Conservation (phyloP, 768 basidiomycete genomes). For the Lactarius pseudohatsudake region DNA sequence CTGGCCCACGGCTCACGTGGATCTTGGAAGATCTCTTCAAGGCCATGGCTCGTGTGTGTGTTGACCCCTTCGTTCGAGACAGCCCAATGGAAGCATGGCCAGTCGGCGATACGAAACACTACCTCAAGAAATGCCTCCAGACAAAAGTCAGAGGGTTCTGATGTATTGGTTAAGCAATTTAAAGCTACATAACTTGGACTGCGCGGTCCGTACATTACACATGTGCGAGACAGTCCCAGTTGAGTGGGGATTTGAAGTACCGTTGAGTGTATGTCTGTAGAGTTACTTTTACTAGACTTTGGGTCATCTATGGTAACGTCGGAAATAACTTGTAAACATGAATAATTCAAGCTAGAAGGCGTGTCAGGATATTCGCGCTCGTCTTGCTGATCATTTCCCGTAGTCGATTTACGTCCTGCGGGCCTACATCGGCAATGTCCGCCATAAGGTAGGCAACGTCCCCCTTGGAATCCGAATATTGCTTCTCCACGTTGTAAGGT, state of each 20-base stretch:
- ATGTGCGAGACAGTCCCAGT: slow-evolving; percentile 21
- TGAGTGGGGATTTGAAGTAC: slow-evolving; percentile 21
- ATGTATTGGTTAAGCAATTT: slow-evolving; percentile 1
- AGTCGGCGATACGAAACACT: slow-evolving; percentile 51
- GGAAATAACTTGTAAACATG: not conserved
- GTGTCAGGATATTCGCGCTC: slow-evolving; percentile 84
- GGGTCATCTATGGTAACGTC: not conserved
- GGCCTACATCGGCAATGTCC: slow-evolving; percentile 90
- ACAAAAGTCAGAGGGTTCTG: slow-evolving; percentile 43
- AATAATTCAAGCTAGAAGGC: slow-evolving; percentile 59
- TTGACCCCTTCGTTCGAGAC: slow-evolving; percentile 61
- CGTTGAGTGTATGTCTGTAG: slow-evolving; percentile 16
- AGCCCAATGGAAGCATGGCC: slow-evolving; percentile 40
- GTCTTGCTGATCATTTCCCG: slow-evolving; percentile 77
- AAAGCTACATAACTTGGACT: slow-evolving; percentile 9
- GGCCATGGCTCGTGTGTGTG: slow-evolving; percentile 63
- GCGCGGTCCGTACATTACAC: slow-evolving; percentile 10
- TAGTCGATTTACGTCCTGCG: slow-evolving; percentile 72
- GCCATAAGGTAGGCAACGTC: slow-evolving; percentile 95
- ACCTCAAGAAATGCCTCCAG: slow-evolving; percentile 70
- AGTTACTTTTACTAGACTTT: slow-evolving; percentile 1
- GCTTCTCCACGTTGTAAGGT: slow-evolving; percentile 98
- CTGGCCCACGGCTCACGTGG: slow-evolving; percentile 79
- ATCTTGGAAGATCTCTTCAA: slow-evolving; percentile 80
- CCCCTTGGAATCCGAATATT: slow-evolving; percentile 96